Evolutionary conservation across 73 alveolate species (phyloP), one percentile per base, ranked within the genome.

Genomic region (Vitrella brassicaformis): DNA sequence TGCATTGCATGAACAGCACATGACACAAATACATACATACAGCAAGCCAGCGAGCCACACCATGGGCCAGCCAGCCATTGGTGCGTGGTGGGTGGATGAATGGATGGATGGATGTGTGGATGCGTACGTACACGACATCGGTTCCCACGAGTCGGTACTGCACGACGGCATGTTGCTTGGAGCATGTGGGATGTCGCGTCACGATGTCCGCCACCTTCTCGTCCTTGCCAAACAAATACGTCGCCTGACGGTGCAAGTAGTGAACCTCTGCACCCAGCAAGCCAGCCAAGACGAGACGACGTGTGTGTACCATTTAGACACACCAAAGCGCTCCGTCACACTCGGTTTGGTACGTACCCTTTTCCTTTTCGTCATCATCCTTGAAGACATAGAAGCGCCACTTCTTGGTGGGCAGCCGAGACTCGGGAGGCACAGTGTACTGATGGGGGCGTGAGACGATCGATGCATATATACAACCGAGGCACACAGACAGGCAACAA

Each of bases 131-230:
- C 45, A 31, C 65, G 39, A 68, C 47, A 70, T 67, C 74, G 76
- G 67, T 87, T 85, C 87, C 72, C 69, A 46, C 68, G 88, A 27
- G 78, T 71, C 98, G 85, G 80, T 91, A 96, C 75, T 96, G 95
- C 28, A 96, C 87, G 31, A 94, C 98, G 0, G 98, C 95, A 81
- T 96, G 99, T 84, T 96, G 95, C 73, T 86, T 79, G 26, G 96
- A 88, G 71, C 92, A 85, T 9, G 97, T 82, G 32, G 93, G 89
- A 75, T 94, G 90, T 70, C 90, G 96, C 10, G 92, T 70, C 25
- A 81, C 75, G 67, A 96, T 93, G 71, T 94, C 97, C 67, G 92
- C 90, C 26, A 94, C 87, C 67, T 93, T 82, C 28, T 81, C 75
- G 84, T 96, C 98, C 78, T 91, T 91, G 31, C 56, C 56, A 4